Evolutionary conservation across 179 eudicot species (phyloP).

Genomic region (Patellifolia procumbens): DNA sequence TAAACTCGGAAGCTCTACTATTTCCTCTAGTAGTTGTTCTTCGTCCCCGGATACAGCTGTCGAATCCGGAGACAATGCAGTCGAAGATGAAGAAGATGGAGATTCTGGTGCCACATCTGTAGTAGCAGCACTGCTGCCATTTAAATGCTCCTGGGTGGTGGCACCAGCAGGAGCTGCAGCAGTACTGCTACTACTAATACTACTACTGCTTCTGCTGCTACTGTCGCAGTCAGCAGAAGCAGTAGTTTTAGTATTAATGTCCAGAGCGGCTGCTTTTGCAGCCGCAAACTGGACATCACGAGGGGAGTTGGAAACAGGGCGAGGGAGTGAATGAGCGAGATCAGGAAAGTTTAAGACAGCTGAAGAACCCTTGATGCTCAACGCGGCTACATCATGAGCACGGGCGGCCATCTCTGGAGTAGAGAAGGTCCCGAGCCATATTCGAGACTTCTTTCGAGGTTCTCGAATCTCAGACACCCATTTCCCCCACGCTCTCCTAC

Average conservation of each 20-base stretch:
- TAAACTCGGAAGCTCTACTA: constrained; percentile 62
- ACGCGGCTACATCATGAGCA: constrained; percentile 85
- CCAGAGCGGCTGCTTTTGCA: constrained; percentile 60
- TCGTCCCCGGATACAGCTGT: background rate
- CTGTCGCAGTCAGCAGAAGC: background rate
- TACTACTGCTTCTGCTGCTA: no score
- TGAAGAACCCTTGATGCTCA: constrained; percentile 52
- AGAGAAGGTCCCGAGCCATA: constrained; percentile 81
- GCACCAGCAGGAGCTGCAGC: background rate
- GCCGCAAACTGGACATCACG: constrained; percentile 74
- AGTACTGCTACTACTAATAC: background rate
- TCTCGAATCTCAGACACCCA: constrained; percentile 89
- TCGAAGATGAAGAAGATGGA: background rate
- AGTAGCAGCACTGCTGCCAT: background rate
- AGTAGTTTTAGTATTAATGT: background rate
- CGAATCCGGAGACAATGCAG: background rate
- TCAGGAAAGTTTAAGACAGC: constrained; percentile 75
- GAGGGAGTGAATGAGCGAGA: constrained; percentile 48
- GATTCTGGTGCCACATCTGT: background rate
- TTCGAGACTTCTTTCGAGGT: constrained; percentile 72
- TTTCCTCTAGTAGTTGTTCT: constrained; percentile 44
- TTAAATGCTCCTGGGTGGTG: background rate
- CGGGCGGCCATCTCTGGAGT: constrained; percentile 83
- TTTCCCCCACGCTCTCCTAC: constrained; percentile 79
- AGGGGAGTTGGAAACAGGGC: constrained; percentile 56